Base-by-base conservation (phyloP, 1,284 basidiomycete genomes). In the Chiua sp. region DNA sequence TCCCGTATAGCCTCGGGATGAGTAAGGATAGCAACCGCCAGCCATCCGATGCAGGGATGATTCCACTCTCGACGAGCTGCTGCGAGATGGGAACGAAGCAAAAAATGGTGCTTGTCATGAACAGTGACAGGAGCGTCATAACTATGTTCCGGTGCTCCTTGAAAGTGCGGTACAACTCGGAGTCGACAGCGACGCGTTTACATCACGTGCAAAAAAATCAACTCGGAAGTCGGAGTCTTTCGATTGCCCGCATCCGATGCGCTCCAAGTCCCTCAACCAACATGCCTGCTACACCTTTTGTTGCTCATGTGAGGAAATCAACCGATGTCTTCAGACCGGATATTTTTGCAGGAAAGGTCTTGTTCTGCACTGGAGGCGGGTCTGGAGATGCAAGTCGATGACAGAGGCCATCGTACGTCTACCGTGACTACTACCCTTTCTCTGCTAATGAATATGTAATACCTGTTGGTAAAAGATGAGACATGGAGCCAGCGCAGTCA, bases 361-460 rank as follows among this genome's bases (percentile, higher is more conserved):
- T 97, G 23, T 97, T 98, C 79, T 95, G 92, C 75, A 98, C 95
- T 1, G 93, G 93, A 51, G 93, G 93, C 53, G 87, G 93, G 10
- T 92, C 92, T 62, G 96, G 96, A 13, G 98, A 77, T 96, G 96
- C 78, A 91, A 92, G 68, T 86, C 80, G 54, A 96, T 98, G 88
- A 92, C 90, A 44, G 86, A 93, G 72, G 84, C 88, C 35, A 81
- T 96, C 72, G 90, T 91, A 70, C 58, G 87, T 79, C 48, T 1
- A 23, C 10, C 59, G 60, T n/a, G n/a, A n/a, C n/a, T n/a, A n/a
- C n/a, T n/a, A n/a, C n/a, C n/a, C n/a, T n/a, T n/a, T n/a, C n/a
- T 22, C 33, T 32, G 20, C 12, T 33, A 33, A 42, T 2, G 18
- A 20, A 2, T 18, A 20, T 39, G 7, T 8, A 46, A 30, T 18